Evolutionary conservation across 805 yeast genomes (phyloP).

Genomic region (Saccharomycopsis javanensis): DNA sequence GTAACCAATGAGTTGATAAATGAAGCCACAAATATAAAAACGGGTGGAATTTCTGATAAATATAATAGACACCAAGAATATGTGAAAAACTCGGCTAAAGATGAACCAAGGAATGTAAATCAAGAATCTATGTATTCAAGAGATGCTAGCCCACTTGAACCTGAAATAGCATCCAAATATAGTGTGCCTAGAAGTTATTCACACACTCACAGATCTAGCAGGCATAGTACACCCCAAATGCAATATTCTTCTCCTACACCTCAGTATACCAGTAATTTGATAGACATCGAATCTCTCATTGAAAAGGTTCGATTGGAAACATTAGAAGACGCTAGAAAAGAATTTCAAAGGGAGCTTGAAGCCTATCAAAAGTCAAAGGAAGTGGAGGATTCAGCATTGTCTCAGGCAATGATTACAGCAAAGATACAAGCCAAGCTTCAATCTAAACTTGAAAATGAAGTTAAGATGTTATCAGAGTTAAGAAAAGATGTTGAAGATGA

Average conservation of each 20-base stretch:
- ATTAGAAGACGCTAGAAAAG: conserved; percentile 15
- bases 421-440: conserved; percentile 16
- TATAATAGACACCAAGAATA: not conserved
- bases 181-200: conserved; percentile 9
- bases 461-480: conserved; percentile 6
- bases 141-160: not conserved
- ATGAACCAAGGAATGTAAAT: not conserved
- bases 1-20: not conserved
- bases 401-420: conserved; percentile 17
- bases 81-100: not conserved
- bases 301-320: conserved; percentile 21
- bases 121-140: not conserved
- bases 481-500: conserved; percentile 17
- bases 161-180: not conserved
- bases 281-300: conserved; percentile 14
- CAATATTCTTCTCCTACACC: conserved; percentile 4
- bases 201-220: conserved; percentile 8
- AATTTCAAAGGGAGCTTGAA: conserved; percentile 4
- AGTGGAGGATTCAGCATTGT: conserved; percentile 12
- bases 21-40: not conserved
- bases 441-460: conserved; percentile 16
- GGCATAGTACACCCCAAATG: not conserved
- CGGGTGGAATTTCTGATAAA: not conserved
- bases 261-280: conserved; percentile 12
- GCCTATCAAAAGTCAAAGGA: not conserved